Percentiles rank a stretch among this genome's conserved stretches.
Evolutionary conservation across 257 asterid species (phyloP).

Genomic region (Lithospermum erythrorhizon): DNA sequence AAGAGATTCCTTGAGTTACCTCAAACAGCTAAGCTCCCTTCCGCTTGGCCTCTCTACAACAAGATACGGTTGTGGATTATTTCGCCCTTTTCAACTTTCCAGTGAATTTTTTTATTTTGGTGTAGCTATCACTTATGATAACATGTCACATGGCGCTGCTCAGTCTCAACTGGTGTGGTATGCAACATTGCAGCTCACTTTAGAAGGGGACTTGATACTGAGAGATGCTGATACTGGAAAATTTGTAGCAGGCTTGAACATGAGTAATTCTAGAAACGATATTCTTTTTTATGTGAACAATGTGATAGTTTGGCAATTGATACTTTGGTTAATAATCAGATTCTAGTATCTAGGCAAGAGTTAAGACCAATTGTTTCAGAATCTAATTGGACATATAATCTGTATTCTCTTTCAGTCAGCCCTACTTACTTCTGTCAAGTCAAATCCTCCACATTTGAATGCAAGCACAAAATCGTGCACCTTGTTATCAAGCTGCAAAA

Average conservation of each 20-base stretch:
- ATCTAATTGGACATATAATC: slow-evolving; percentile 20
- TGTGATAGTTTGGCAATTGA: slow-evolving; percentile 34
- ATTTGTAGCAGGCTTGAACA: slow-evolving; percentile 21
- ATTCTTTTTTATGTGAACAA: slow-evolving; percentile 20
- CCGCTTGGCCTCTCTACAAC: too few species aligned
- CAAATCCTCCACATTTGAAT: not conserved
- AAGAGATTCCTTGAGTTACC: too few species aligned
- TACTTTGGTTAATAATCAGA: slow-evolving; percentile 27
- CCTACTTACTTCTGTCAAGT: not conserved
- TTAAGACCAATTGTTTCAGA: slow-evolving; percentile 25
- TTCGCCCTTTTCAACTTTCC: slow-evolving; percentile 14
- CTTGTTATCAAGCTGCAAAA: too few species aligned
- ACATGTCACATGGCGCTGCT: slow-evolving; percentile 8
- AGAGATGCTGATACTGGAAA: slow-evolving; percentile 25
- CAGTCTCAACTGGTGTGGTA: slow-evolving; percentile 41
- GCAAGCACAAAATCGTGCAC: too few species aligned
- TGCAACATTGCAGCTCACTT: slow-evolving; percentile 27
- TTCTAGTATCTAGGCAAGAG: slow-evolving; percentile 18
- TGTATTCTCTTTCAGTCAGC: slow-evolving; percentile 1
- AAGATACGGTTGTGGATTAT: slow-evolving; percentile 25
- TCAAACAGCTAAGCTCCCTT: too few species aligned
- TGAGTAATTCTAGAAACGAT: slow-evolving; percentile 31
- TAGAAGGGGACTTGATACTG: slow-evolving; percentile 23
- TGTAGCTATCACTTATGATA: slow-evolving; percentile 23
- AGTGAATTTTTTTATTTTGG: slow-evolving; percentile 30